Conservation (phyloP, 176 grass and related monocot species). For the Lolium rigidum region DNA sequence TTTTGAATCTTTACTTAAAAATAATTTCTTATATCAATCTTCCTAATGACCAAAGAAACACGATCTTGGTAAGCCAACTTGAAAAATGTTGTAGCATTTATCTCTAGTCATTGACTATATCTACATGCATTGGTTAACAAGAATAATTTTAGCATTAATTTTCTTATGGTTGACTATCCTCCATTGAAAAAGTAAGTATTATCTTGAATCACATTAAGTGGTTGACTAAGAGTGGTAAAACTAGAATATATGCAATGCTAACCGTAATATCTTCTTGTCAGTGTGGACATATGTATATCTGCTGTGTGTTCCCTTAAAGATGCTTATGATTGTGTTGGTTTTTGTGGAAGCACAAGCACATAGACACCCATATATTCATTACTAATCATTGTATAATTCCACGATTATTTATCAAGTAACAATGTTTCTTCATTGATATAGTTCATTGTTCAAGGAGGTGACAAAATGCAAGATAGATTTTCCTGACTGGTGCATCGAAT, state of each 20-base stretch:
- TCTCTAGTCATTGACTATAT: neutral
- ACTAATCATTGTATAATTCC: too few species aligned
- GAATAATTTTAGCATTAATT: neutral
- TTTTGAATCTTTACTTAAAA: neutral
- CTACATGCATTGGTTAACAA: neutral
- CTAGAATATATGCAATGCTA: neutral
- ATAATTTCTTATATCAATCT: neutral
- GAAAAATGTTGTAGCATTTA: neutral
- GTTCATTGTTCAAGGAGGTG: neutral
- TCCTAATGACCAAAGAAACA: neutral
- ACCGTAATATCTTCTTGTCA: too few species aligned
- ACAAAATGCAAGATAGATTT: neutral
- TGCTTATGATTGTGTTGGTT: neutral
- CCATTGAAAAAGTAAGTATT: neutral
- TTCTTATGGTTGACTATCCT: neutral
- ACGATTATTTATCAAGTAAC: too few species aligned
- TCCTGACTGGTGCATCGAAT: neutral
- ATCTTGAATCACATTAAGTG: neutral
- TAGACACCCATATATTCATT: neutral
- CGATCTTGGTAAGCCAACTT: neutral
- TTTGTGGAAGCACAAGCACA: neutral
- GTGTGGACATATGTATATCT: neutral
- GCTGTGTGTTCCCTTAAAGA: neutral
- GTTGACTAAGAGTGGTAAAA: neutral
- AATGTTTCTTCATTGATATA: neutral